A percentile compares a stretch with the other conserved stretches of the same genome.
These are phyloP conservation scores for Stropharia rugosoannulata DNA, from an alignment of 768 basidiomycete species.

Conservation along the genomic window DNA sequence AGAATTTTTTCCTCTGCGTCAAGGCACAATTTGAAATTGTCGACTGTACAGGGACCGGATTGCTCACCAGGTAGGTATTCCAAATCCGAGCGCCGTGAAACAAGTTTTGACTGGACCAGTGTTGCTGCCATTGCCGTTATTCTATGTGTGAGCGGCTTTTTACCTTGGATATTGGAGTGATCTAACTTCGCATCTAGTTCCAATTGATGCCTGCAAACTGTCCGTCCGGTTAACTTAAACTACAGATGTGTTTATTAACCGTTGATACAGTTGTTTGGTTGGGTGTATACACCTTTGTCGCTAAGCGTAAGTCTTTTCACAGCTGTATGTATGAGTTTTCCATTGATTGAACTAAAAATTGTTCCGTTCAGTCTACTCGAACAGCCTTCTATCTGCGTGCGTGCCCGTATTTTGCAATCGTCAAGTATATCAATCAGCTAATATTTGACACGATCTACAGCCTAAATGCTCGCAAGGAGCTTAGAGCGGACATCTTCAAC, in stretches of 20 bases:
- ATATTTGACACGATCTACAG: constrained; percentile 5
- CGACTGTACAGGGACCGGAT: constrained; percentile 19
- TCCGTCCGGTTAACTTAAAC: constrained; percentile 3
- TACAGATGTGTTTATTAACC: neutral
- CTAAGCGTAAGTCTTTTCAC: constrained; percentile 21
- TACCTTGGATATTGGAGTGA: neutral
- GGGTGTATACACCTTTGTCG: constrained; percentile 28
- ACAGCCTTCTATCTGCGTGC: constrained; percentile 24
- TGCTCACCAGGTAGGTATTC: constrained; percentile 22
- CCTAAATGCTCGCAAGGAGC: constrained; percentile 19
- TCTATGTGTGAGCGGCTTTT: constrained; percentile 18
- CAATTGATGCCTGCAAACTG: constrained; percentile 20
- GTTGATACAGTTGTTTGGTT: constrained; percentile 28
- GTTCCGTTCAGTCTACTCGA: constrained; percentile 22
- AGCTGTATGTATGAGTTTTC: neutral
- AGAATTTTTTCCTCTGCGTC: neutral
- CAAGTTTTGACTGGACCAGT: neutral
- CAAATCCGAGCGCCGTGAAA: neutral
- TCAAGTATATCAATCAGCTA: neutral
- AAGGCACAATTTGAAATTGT: neutral
- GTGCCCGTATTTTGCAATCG: neutral
- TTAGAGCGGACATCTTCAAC: constrained; percentile 14
- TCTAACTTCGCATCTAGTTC: constrained; percentile 15
- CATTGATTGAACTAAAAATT: neutral
- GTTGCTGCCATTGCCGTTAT: constrained; percentile 16